A percentile compares a stretch with the other conserved stretches of the same genome.
These are phyloP conservation scores for Pythium grandisporangium DNA, from an alignment of 352 stramenopile genomes.

Conservation along the genomic window DNA sequence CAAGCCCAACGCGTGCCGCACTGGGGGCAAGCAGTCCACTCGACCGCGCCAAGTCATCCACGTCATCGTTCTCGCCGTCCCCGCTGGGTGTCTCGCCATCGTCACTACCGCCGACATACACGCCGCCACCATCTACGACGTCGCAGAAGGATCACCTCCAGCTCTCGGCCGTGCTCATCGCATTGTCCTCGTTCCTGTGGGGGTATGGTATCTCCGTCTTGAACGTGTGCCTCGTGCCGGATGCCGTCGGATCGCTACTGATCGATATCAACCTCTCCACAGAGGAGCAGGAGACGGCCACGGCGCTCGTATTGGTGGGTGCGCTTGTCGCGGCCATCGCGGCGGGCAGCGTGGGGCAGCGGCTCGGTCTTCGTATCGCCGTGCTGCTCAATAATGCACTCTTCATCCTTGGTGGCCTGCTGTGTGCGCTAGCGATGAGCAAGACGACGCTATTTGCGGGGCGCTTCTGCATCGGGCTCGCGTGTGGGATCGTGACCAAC, in stretches of 20 bases:
- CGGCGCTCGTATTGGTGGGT: slow-evolving; percentile 64
- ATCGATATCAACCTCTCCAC: slow-evolving; percentile 65
- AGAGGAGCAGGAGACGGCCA: slow-evolving; percentile 63
- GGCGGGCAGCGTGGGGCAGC: slow-evolving; percentile 39
- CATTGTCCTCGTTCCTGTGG: slow-evolving; percentile 76
- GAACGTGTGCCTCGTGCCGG: slow-evolving; percentile 72
- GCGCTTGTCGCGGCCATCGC: slow-evolving; percentile 52
- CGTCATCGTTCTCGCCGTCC: no score
- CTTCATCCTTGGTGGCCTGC: slow-evolving; percentile 40
- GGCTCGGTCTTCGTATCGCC: slow-evolving; percentile 49
- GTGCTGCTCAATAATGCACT: slow-evolving; percentile 69
- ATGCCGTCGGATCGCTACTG: slow-evolving; percentile 62
- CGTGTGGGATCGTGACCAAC: slow-evolving; percentile 71
- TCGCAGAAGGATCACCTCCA: slow-evolving; percentile 20
- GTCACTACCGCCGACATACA: not conserved
- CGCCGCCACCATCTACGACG: not conserved
- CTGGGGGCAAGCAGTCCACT: no score
- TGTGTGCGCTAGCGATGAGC: slow-evolving; percentile 48
- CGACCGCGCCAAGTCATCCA: no score
- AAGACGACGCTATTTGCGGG: slow-evolving; percentile 55
- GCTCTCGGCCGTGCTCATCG: slow-evolving; percentile 47
- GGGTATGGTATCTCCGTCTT: slow-evolving; percentile 58
- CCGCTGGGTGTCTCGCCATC: no score
- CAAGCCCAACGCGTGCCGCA: no score
- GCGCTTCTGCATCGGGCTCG: slow-evolving; percentile 52